phyloP scores from a whole-genome alignment of 305 asterid genomes.

The Fraxinus angustifolia region DNA sequence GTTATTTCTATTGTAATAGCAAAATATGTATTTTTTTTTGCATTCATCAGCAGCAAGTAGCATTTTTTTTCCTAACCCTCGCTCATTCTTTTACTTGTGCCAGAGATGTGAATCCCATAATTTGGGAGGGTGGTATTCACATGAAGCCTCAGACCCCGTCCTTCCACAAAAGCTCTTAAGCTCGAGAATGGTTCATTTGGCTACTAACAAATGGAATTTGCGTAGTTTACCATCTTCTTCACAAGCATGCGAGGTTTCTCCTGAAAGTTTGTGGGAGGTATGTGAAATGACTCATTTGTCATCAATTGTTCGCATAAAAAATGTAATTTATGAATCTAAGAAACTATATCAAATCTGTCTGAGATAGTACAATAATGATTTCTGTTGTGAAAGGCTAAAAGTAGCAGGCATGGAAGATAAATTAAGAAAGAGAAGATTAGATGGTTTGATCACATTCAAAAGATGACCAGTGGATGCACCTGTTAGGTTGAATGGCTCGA shows the following conservation, averaged over 20 bases:
- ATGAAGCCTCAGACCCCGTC: slow-evolving; percentile 29
- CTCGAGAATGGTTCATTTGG: slow-evolving; percentile 29
- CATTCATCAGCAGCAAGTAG: background rate
- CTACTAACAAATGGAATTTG: slow-evolving; percentile 47
- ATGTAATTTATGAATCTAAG: background rate
- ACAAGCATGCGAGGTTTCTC: slow-evolving; percentile 48
- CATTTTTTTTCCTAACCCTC: background rate
- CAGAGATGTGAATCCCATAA: slow-evolving; percentile 58
- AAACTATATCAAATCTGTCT: background rate
- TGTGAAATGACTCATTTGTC: slow-evolving; percentile 11
- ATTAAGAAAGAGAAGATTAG: background rate
- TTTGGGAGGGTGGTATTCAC: slow-evolving; percentile 35
- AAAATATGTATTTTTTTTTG: background rate
- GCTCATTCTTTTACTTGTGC: slow-evolving; percentile 24
- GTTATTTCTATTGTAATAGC: background rate
- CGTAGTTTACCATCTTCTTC: slow-evolving; percentile 51
- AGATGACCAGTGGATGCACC: background rate
- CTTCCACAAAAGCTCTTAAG: slow-evolving; percentile 30
- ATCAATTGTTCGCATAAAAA: background rate
- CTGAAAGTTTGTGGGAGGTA: slow-evolving; percentile 95
- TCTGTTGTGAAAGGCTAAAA: background rate
- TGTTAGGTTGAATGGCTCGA: background rate
- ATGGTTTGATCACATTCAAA: background rate
- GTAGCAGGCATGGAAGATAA: background rate
- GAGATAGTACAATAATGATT: background rate